Conservation (phyloP, 1,284 basidiomycete species). For the Sporisorium iseilematis-ciliati region DNA sequence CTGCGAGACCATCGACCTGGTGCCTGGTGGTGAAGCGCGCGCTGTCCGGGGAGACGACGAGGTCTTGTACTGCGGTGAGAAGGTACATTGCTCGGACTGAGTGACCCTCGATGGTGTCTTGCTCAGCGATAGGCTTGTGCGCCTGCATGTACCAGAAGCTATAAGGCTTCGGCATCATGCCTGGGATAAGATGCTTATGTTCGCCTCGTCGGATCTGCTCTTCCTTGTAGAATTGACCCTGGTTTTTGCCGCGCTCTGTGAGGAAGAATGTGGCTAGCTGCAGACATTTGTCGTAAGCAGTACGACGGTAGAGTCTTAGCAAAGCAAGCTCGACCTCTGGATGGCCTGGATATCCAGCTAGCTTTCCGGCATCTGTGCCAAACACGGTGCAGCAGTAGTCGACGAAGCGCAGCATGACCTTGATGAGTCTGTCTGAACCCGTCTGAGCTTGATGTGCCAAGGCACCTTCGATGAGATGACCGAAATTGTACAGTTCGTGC, state of each 20-base stretch:
- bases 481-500: slow-evolving; percentile 43
- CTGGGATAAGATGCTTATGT: slow-evolving; percentile 17
- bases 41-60: slow-evolving; percentile 14
- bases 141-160: slow-evolving; percentile 47
- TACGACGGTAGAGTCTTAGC: slow-evolving; percentile 25
- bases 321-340: slow-evolving; percentile 37
- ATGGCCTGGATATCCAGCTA: slow-evolving; percentile 34
- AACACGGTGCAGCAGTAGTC: slow-evolving; percentile 33
- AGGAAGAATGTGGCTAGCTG: slow-evolving; percentile 33
- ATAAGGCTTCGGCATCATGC: slow-evolving; percentile 34
- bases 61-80: slow-evolving; percentile 35
- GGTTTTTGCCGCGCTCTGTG: slow-evolving; percentile 29
- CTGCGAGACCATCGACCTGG: slow-evolving; percentile 11
- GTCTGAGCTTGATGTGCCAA: slow-evolving; percentile 27
- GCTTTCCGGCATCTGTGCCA: slow-evolving; percentile 19
- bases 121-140: slow-evolving; percentile 33
- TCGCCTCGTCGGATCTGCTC: slow-evolving; percentile 33
- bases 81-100: slow-evolving; percentile 38
- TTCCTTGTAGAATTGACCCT: slow-evolving; percentile 31
- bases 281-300: slow-evolving; percentile 10
- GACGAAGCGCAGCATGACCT: slow-evolving; percentile 44
- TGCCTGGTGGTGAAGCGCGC: not conserved
- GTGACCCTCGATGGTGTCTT: slow-evolving; percentile 38
- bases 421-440: slow-evolving; percentile 17
- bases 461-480: slow-evolving; percentile 37